These are phyloP conservation scores for Globisporangium uncinulatum DNA, from an alignment of 352 stramenopile genomes.

Conservation along the genomic window DNA sequence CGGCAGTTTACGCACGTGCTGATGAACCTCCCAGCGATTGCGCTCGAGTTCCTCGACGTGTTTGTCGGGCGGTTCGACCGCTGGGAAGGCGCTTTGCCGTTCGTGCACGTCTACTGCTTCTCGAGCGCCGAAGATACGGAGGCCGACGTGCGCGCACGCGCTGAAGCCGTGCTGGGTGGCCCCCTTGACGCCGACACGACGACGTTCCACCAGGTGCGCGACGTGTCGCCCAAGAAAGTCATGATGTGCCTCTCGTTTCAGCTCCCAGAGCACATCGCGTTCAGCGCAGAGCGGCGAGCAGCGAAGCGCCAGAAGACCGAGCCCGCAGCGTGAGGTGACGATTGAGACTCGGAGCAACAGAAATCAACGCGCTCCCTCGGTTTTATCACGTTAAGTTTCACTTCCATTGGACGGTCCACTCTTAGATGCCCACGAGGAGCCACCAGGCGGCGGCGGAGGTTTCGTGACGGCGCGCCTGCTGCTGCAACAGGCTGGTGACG, in stretches of 20 bases:
- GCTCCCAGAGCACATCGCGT: slow-evolving; percentile 74
- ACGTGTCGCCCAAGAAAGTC: slow-evolving; percentile 96
- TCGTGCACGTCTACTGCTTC: slow-evolving; percentile 96
- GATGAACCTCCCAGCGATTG: slow-evolving; percentile 96
- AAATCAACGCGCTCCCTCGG: too few species aligned
- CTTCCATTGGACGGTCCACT: too few species aligned
- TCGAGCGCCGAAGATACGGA: slow-evolving; percentile 72
- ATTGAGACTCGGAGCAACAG: too few species aligned
- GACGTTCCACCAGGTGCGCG: slow-evolving; percentile 87
- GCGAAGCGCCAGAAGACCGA: slow-evolving; percentile 45
- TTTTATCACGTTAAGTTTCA: too few species aligned
- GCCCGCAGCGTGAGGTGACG: neutral
- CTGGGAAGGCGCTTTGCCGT: slow-evolving; percentile 68
- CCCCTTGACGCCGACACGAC: slow-evolving; percentile 44
- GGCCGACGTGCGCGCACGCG: slow-evolving; percentile 63
- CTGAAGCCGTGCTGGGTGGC: slow-evolving; percentile 58
- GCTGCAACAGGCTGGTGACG: too few species aligned
- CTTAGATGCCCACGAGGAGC: too few species aligned
- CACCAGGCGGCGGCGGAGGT: too few species aligned
- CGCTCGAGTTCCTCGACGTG: slow-evolving; percentile 91
- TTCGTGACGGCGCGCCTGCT: too few species aligned
- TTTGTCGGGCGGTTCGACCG: slow-evolving; percentile 63
- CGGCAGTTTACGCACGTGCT: slow-evolving; percentile 89
- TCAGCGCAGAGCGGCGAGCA: slow-evolving; percentile 39
- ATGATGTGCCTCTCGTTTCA: slow-evolving; percentile 97